Evolutionary conservation across 305 asterid genomes (phyloP).

Genomic region (Plantago rigida): DNA sequence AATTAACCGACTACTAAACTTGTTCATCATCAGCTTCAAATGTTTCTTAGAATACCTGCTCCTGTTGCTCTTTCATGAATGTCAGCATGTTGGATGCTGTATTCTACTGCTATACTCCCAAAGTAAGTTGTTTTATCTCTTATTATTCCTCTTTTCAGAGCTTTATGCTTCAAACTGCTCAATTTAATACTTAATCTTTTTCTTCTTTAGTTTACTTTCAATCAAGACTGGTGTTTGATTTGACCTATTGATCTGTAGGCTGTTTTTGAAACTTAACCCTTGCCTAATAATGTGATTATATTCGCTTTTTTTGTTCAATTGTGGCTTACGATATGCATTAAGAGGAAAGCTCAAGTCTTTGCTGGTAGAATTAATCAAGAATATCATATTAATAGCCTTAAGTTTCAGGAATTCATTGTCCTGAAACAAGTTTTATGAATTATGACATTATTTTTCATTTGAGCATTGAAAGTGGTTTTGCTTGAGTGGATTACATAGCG

Average conservation of each 20-base stretch:
- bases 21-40: constrained; percentile 10
- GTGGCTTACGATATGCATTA: not conserved
- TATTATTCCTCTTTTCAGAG: not conserved
- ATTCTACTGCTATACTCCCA: constrained; percentile 32
- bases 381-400: no score
- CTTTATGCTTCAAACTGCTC: not conserved
- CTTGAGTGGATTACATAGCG: not conserved
- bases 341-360: not conserved
- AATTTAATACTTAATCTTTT: constrained; percentile 1
- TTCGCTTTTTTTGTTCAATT: not conserved
- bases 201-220: constrained; percentile 8
- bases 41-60: constrained; percentile 21
- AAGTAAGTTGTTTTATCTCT: constrained; percentile 26
- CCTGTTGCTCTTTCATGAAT: constrained; percentile 26
- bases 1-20: not conserved
- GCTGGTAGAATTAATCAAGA: not conserved
- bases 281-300: not conserved
- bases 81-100: constrained; percentile 40
- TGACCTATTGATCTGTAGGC: not conserved
- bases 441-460: not conserved
- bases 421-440: no score
- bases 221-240: not conserved
- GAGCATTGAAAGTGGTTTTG: not conserved
- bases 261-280: not conserved
- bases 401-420: no score